These are phyloP conservation scores for Heritiera littoralis DNA, from an alignment of 345 rosid genomes.

Conservation along the genomic window DNA sequence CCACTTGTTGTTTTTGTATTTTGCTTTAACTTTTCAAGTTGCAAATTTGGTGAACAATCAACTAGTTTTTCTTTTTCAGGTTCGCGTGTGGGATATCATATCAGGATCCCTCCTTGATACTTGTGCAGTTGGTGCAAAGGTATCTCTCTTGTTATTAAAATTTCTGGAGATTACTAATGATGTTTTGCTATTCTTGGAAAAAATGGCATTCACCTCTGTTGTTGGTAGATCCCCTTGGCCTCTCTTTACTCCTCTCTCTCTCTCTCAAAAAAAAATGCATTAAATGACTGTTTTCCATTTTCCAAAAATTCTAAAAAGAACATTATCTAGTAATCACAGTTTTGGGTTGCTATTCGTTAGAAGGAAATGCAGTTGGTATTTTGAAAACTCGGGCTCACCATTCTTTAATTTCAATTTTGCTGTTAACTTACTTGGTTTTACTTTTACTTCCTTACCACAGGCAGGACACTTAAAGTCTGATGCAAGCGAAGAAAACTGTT, in stretches of 20 bases:
- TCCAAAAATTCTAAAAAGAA: background rate
- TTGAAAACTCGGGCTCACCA: background rate
- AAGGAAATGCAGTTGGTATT: background rate
- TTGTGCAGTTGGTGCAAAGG: constrained; percentile 73
- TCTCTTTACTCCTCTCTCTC: background rate
- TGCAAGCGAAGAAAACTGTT: constrained; percentile 47
- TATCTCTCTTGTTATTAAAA: constrained; percentile 28
- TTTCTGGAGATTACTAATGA: constrained; percentile 8
- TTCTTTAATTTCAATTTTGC: background rate
- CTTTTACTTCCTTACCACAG: constrained; percentile 49
- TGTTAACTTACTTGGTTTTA: background rate
- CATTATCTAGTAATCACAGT: background rate
- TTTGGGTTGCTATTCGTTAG: background rate
- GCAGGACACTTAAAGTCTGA: constrained; percentile 44
- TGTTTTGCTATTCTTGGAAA: constrained; percentile 15
- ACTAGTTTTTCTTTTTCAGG: constrained; percentile 44
- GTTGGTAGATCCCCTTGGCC: background rate
- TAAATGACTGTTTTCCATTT: background rate
- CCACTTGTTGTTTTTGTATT: constrained; percentile 4
- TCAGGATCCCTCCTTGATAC: constrained; percentile 85
- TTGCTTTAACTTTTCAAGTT: constrained; percentile 18
- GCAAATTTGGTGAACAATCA: constrained; percentile 9
- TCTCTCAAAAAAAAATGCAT: background rate
- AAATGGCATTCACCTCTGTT: background rate
- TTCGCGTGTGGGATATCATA: constrained; percentile 84